These are phyloP conservation scores for Przewalskia tangutica DNA, from an alignment of 257 asterid species.

Conservation along the genomic window DNA sequence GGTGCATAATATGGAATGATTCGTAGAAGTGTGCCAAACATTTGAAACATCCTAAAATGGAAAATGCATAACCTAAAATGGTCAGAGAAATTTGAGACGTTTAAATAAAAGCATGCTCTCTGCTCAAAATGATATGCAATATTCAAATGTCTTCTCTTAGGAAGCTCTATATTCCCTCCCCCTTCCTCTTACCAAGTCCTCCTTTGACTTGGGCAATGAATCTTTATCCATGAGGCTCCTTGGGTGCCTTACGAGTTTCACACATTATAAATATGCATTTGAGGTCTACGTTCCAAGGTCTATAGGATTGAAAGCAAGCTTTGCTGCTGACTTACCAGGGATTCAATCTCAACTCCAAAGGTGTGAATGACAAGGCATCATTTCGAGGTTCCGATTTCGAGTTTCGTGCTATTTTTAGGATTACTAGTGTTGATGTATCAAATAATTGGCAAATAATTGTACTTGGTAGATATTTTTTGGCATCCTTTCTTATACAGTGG, in stretches of 20 bases:
- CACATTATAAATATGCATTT: background rate
- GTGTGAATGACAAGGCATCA: background rate
- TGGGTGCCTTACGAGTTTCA: background rate
- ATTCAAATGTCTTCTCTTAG: background rate
- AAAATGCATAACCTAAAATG: background rate
- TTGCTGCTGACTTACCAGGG: background rate
- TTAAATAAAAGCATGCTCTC: background rate
- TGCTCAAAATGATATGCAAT: background rate
- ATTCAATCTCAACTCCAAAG: background rate
- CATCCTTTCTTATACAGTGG: background rate
- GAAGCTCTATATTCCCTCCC: background rate
- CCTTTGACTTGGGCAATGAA: background rate
- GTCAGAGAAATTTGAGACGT: background rate
- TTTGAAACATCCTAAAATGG: background rate
- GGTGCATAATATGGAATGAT: background rate
- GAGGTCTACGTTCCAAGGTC: background rate
- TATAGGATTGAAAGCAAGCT: background rate
- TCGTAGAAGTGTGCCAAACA: background rate
- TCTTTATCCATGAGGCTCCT: background rate
- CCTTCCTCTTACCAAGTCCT: background rate
- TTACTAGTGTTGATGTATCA: background rate
- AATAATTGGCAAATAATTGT: background rate
- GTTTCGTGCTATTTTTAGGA: background rate
- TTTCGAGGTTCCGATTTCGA: background rate
- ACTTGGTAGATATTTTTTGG: background rate